Percentiles rank a stretch among this genome's conserved stretches.
These are phyloP conservation scores for Trichoderma atrobrunneum DNA, from an alignment of 2,329 filamentous ascomycete genomes.

Conservation along the genomic window DNA sequence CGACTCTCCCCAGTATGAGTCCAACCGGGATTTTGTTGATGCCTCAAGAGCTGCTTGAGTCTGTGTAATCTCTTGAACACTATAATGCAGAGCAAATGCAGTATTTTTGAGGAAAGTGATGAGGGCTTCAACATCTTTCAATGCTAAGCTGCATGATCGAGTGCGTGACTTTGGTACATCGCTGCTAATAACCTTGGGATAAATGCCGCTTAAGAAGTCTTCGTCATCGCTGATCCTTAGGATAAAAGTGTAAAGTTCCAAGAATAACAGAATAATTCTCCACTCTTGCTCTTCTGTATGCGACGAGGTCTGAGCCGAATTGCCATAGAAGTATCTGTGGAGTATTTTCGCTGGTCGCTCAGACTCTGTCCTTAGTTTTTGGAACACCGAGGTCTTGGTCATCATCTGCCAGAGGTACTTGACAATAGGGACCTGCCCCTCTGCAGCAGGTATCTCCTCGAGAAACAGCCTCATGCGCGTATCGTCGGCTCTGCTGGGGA, in stretches of 20 bases:
- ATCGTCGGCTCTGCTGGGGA: conserved; percentile 77
- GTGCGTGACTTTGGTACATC: conserved; percentile 46
- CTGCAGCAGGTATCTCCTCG: conserved; percentile 34
- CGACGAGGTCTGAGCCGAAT: conserved; percentile 28
- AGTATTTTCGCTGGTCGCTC: conserved; percentile 32
- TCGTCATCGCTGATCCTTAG: conserved; percentile 93
- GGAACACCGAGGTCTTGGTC: conserved; percentile 42
- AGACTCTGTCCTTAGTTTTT: conserved; percentile 31
- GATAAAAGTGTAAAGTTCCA: conserved; percentile 92
- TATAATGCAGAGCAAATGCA: conserved; percentile 84
- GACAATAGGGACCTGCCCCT: conserved; percentile 56
- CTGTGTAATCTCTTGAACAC: conserved; percentile 60
- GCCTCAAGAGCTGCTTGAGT: conserved; percentile 25
- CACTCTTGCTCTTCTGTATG: conserved; percentile 59
- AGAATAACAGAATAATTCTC: conserved; percentile 83
- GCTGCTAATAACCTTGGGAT: conserved; percentile 37
- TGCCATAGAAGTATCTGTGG: conserved; percentile 30
- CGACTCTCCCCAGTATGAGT: conserved; percentile 27
- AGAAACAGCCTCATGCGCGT: conserved; percentile 93
- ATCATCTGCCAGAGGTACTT: conserved; percentile 77
- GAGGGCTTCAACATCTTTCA: conserved; percentile 69
- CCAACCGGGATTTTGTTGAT: conserved; percentile 28
- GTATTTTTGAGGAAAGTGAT: conserved; percentile 87
- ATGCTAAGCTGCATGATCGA: conserved; percentile 64
- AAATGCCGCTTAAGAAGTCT: conserved; percentile 73